Base-by-base conservation (phyloP, 106 monocot species). In the Dendrobium catenatum region DNA sequence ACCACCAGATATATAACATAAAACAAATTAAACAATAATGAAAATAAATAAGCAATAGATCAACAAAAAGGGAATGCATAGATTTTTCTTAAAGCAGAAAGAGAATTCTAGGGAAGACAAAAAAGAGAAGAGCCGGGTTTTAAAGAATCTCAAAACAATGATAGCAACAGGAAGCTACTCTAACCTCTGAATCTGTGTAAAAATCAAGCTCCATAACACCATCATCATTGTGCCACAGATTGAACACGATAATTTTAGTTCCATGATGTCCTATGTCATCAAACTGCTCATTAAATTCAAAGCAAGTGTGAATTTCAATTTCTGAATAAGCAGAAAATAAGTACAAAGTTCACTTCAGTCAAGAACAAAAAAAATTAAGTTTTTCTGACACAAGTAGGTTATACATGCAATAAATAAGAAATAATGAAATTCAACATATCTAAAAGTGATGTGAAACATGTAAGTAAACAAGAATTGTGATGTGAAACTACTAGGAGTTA, bases 121-220 rank as follows among this genome's bases (percentile, higher is more conserved):
- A 44, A 74, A 68, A 70, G 31, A 37, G 70, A 70, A 18, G 74
- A 44, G 16, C 70, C 40, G 18, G 72, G 1, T 29, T 56, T 27
- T 47, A 66, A 75, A 85, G 51, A 51, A 51, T 51, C 10, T 51
- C 10, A 13, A 51, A 51, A 26, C 55, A 18, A 54, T 5, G 29
- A 48, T 6, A 77, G n/a, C 0, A 77, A 80, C 41, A 80, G 7
- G 68, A 79, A 47, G 41, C 18, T 75, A 7, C 16, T n/a, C 85
- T 78, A 66, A 96, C 96, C 87, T 87, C 81, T 33, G 86, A 20
- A 86, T 96, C 88, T 31, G 89, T 89, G 67, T 85, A 74, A 85
- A 96, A 96, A 87, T 96, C 89, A 79, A 96, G 87, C 92, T 96
- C 96, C 88, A 94, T 84, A 76, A 84, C 73, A 56, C 92, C 94